phyloP scores from a whole-genome alignment of 371 early-diverging fungal species.

The Catenaria anguillulae region DNA sequence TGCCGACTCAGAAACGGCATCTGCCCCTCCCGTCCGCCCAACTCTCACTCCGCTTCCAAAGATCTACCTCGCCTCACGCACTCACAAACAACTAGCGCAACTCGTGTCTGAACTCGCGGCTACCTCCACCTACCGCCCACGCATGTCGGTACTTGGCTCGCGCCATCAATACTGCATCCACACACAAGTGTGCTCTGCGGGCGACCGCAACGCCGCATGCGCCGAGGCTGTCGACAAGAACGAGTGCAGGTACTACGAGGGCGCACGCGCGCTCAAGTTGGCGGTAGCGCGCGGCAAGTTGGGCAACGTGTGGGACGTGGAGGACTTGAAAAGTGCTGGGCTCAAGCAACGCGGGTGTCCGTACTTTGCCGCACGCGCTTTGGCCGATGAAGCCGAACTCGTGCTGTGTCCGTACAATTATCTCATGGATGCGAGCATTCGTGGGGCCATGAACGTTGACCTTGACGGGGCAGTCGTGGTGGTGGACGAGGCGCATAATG shows the following conservation, averaged over 20 bases:
- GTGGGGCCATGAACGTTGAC: conserved; percentile 40
- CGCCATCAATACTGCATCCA: conserved; percentile 14
- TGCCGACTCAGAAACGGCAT: too few species aligned
- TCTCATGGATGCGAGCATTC: conserved; percentile 56
- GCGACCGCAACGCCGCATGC: conserved; percentile 6
- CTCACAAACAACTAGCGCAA: conserved; percentile 55
- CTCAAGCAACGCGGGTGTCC: conserved; percentile 23
- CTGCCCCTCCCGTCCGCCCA: too few species aligned
- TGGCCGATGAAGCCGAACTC: conserved; percentile 48
- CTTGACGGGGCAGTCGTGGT: conserved; percentile 54
- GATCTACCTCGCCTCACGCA: conserved; percentile 42
- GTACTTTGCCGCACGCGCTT: conserved; percentile 56
- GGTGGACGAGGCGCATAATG: conserved; percentile 68
- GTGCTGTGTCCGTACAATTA: conserved; percentile 90
- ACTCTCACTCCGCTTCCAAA: conserved; percentile 8
- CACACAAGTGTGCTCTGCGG: conserved; percentile 8
- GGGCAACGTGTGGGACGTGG: conserved; percentile 7
- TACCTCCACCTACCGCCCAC: conserved; percentile 17
- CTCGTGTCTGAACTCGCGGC: conserved; percentile 36
- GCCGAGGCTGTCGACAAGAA: background rate
- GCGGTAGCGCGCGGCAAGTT: conserved; percentile 19
- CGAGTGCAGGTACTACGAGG: conserved; percentile 1
- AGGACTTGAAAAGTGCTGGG: background rate
- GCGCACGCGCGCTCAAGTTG: conserved; percentile 11
- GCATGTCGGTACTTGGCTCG: conserved; percentile 11